These are phyloP conservation scores for Orobanche coerulescens DNA, from an alignment of 257 asterid genomes.

Conservation along the genomic window DNA sequence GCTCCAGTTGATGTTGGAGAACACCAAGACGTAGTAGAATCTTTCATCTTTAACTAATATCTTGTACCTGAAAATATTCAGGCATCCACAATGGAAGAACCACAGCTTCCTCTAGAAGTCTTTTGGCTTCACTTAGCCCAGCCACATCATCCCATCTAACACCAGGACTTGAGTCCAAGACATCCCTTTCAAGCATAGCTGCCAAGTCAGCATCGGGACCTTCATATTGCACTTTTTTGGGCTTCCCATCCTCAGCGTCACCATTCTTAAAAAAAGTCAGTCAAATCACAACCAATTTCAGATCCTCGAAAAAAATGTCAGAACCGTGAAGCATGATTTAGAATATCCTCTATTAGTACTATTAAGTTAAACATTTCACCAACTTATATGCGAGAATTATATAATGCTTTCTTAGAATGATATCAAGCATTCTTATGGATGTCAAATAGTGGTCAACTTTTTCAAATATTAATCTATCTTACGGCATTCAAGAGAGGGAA, in stretches of 20 bases:
- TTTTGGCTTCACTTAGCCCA: conserved; percentile 90
- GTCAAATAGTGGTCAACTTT: conserved; percentile 9
- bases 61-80: conserved; percentile 90
- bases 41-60: conserved; percentile 18
- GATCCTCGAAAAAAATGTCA: neutral
- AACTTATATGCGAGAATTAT: neutral
- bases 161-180: conserved; percentile 84
- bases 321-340: neutral
- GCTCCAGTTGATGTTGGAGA: neutral
- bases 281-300: conserved; percentile 8
- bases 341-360: conserved; percentile 7
- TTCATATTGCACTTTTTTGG: conserved; percentile 77
- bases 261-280: conserved; percentile 45
- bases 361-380: conserved; percentile 2
- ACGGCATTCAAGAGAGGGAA: neutral
- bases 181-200: conserved; percentile 99
- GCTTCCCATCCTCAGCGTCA: conserved; percentile 83
- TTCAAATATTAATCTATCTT: conserved; percentile 2
- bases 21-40: neutral
- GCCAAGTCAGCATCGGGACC: conserved; percentile 98
- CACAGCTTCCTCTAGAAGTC: conserved; percentile 98
- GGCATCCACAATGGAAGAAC: conserved; percentile 99
- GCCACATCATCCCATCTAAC: conserved; percentile 99
- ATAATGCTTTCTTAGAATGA: neutral
- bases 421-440: conserved; percentile 2